phyloP scores from a whole-genome alignment of 2,329 filamentous ascomycete genomes.

The Chaetomiaceae sp. region DNA sequence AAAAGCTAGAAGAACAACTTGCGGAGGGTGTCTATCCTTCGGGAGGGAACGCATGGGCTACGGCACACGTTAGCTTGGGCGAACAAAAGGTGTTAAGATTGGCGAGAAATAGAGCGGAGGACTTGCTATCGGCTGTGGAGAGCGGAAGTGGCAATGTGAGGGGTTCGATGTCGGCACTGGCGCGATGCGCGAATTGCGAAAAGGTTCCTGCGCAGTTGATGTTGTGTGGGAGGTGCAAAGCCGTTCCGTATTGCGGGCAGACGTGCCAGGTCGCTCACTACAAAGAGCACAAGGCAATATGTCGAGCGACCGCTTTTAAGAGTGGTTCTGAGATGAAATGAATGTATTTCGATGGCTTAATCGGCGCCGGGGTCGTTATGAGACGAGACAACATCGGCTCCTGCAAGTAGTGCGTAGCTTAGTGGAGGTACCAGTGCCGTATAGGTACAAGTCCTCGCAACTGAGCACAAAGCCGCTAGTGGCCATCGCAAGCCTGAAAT shows the following conservation, averaged over 20 bases:
- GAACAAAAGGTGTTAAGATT: slow-evolving; percentile 32
- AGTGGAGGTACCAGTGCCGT: no score
- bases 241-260: slow-evolving; percentile 30
- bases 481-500: no score
- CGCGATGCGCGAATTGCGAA: slow-evolving; percentile 27
- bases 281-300: slow-evolving; percentile 30
- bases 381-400: no score
- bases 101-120: slow-evolving; percentile 31
- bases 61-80: slow-evolving; percentile 28
- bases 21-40: slow-evolving; percentile 28
- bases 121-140: slow-evolving; percentile 25
- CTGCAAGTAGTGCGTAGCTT: no score
- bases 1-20: slow-evolving; percentile 31
- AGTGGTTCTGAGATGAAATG: no score
- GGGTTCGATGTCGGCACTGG: slow-evolving; percentile 1
- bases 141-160: slow-evolving; percentile 10
- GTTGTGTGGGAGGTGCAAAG: slow-evolving; percentile 32
- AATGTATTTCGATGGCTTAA: no score
- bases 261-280: slow-evolving; percentile 32
- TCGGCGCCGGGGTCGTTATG: no score
- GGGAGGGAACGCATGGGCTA: slow-evolving; percentile 34
- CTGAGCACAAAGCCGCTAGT: no score
- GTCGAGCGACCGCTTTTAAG: slow-evolving; percentile 20
- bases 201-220: slow-evolving; percentile 29
- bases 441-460: no score